phyloP scores from a whole-genome alignment of 768 basidiomycete genomes.

The Boletus fagicola region DNA sequence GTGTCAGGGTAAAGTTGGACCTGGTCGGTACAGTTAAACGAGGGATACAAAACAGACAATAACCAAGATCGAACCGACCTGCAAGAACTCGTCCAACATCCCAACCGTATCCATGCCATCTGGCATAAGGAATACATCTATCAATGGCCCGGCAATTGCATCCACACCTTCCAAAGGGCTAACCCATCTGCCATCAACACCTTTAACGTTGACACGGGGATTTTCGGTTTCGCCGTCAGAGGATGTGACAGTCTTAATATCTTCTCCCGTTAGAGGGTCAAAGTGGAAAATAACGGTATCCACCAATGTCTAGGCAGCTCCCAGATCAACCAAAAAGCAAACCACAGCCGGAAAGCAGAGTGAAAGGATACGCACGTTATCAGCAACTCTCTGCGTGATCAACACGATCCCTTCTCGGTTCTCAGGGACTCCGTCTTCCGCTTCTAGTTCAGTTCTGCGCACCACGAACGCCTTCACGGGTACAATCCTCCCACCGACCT shows the following conservation, averaged over 20 bases:
- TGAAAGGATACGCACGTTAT: conserved; percentile 48
- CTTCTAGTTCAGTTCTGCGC: conserved; percentile 31
- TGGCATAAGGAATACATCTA: conserved; percentile 58
- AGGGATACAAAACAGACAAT: not conserved
- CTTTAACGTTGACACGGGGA: not conserved
- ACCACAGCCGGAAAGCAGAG: not conserved
- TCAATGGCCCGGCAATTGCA: conserved; percentile 54
- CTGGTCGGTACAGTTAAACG: conserved; percentile 31
- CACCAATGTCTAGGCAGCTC: conserved; percentile 46
- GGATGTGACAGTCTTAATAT: conserved; percentile 36
- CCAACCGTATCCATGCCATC: conserved; percentile 50
- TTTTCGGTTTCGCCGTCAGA: not conserved
- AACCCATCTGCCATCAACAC: conserved; percentile 19
- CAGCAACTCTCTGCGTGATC: conserved; percentile 57
- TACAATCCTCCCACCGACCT: conserved; percentile 52
- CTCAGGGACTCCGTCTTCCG: conserved; percentile 1
- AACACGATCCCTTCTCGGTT: conserved; percentile 53
- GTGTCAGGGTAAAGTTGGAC: conserved; percentile 69
- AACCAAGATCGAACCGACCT: conserved; percentile 43
- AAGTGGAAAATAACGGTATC: conserved; percentile 78
- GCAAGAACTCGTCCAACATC: conserved; percentile 73
- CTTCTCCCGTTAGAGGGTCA: conserved; percentile 77
- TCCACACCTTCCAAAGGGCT: conserved; percentile 57
- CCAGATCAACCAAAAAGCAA: conserved; percentile 8
- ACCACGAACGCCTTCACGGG: conserved; percentile 63